phyloP scores from a whole-genome alignment of 768 basidiomycete species.

The Tremella yokohamensis region DNA sequence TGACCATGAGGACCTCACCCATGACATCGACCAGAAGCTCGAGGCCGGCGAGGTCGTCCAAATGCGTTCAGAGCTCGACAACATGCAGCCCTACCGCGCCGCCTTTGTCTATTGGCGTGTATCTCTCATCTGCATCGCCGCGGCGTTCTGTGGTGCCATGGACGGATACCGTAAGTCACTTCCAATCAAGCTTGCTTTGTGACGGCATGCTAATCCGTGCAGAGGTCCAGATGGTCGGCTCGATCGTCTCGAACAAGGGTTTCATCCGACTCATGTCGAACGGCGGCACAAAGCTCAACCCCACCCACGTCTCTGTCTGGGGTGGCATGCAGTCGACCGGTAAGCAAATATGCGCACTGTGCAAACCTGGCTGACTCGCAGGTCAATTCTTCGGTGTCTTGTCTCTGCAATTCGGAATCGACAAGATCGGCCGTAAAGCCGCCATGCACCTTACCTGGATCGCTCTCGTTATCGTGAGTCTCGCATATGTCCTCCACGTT shows the following conservation, averaged over 20 bases:
- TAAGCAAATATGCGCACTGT: no score
- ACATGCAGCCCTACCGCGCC: conserved; percentile 20
- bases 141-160: conserved; percentile 27
- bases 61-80: conserved; percentile 27
- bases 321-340: conserved; percentile 28
- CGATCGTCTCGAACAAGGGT: conserved; percentile 27
- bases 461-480: conserved; percentile 22
- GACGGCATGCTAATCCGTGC: not conserved
- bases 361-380: no score
- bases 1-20: not conserved
- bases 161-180: conserved; percentile 34
- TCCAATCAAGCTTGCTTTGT: not conserved
- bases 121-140: conserved; percentile 18
- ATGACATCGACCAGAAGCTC: not conserved
- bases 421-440: conserved; percentile 24
- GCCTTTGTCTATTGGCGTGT: conserved; percentile 22
- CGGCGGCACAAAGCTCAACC: not conserved
- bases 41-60: conserved; percentile 15
- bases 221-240: conserved; percentile 31
- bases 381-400: not conserved
- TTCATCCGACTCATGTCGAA: conserved; percentile 20
- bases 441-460: conserved; percentile 20
- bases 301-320: conserved; percentile 20
- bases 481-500: not conserved
- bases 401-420: conserved; percentile 21